Percentiles rank a stretch among this genome's conserved stretches.
Evolutionary conservation across 1,139 yeast species (phyloP).

Genomic region (Suhomyces atakaporum): DNA sequence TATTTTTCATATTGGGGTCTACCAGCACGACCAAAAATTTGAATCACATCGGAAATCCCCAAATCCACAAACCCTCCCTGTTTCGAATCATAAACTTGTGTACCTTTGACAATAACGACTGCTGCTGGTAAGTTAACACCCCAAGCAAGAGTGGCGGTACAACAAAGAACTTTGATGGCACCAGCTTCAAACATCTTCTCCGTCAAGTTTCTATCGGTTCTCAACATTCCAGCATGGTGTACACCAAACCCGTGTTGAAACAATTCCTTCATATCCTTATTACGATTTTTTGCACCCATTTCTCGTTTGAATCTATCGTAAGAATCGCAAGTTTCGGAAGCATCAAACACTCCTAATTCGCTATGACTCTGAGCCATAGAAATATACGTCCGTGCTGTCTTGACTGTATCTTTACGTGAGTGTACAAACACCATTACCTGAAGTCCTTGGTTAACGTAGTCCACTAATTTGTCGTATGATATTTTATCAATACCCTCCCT

Average conservation of each 20-base stretch:
- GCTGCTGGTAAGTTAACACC: conserved; percentile 99
- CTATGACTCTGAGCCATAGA: conserved; percentile 64
- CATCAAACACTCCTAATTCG: conserved; percentile 62
- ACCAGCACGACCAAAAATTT: conserved; percentile 99
- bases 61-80: conserved; percentile 93
- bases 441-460: conserved; percentile 66
- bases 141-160: conserved; percentile 99
- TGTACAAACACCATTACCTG: conserved; percentile 98
- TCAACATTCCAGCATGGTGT: conserved; percentile 96
- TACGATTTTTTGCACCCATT: conserved; percentile 65
- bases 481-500: conserved; percentile 75
- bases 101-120: conserved; percentile 93
- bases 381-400: conserved; percentile 74
- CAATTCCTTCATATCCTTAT: conserved; percentile 77
- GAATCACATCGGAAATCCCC: conserved; percentile 95
- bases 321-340: conserved; percentile 48
- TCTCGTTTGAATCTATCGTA: conserved; percentile 61
- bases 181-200: conserved; percentile 88
- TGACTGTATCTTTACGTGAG: conserved; percentile 89
- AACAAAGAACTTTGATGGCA: conserved; percentile 84
- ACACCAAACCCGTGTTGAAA: conserved; percentile 85
- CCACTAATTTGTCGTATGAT: conserved; percentile 73
- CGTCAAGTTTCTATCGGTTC: conserved; percentile 86
- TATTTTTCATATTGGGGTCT: conserved; percentile 93
- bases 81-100: conserved; percentile 92